Base-by-base conservation (phyloP, 2,329 filamentous ascomycete genomes). In the Penicillium sumatraense region DNA sequence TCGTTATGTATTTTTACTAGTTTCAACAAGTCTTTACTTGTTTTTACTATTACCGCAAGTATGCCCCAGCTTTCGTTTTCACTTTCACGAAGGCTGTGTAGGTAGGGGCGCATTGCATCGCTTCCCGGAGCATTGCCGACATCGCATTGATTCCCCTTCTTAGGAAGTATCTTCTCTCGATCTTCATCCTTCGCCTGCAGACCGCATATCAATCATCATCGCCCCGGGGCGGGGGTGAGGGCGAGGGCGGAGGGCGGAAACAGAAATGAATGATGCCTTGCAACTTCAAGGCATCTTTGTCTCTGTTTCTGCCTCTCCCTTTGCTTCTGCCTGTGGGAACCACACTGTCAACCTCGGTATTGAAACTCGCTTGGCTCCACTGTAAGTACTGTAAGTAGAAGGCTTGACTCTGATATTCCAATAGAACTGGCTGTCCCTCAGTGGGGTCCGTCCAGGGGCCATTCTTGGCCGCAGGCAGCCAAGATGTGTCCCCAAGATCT, bases 401-500 rank as follows among this genome's bases (percentile, higher is more conserved):
- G 42, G 42, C 42, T 46, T 46, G 42, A 46, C 42, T 46, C 5
- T 10, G 26, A 31, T 3, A 46, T 46, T 46, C 42, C 26, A 46
- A 31, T 31, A 24, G 42, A 46, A 46, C 26, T 31, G 42, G 42
- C 42, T 46, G 26, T 3, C 31, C 31, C 5, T 9, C 42, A 13
- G 42, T 46, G 42, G 42, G 33, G 42, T 24, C 14, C 4, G 9
- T 16, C 42, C 26, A 46, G 42, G 42, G 42, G 24, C 42, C 42
- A 31, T 5, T 46, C 42, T 46, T 46, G 42, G 42, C 42, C 20
- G 3, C 42, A 31, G 42, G 26, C 42, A 46, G 42, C 26, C 42
- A 46, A 44, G 42, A 13, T 20, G 16, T 21, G 2, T 31, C 42
- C 18, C 26, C 18, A 18, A 46, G 40, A 44, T 26, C 21, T 31